A percentile compares a stretch with the other conserved stretches of the same genome.
Conservation (phyloP, 257 asterid species). For the Eucommia ulmoides region DNA sequence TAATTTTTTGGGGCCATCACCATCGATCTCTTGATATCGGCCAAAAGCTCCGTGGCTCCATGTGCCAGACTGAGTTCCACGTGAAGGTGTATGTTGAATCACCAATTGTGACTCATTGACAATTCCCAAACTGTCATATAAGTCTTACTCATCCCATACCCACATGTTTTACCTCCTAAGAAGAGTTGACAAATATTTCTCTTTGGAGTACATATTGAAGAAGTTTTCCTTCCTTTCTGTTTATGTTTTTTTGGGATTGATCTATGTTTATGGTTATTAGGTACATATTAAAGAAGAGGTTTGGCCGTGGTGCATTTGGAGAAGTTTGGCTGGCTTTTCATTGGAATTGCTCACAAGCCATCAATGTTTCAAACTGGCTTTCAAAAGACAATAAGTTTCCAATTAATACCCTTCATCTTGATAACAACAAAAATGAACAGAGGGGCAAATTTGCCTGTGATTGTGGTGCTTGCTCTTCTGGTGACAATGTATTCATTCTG, state of each 20-base stretch:
- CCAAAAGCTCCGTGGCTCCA: too few relatives aligned
- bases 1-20: too few relatives aligned
- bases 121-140: too few relatives aligned
- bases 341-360: constrained; percentile 76
- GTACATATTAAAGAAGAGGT: constrained; percentile 87
- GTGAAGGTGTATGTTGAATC: too few relatives aligned
- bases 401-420: constrained; percentile 16
- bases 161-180: too few relatives aligned
- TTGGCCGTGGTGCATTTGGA: constrained; percentile 93
- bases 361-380: constrained; percentile 24
- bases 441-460: constrained; percentile 21
- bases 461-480: constrained; percentile 29
- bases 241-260: not conserved
- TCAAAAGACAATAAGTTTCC: constrained; percentile 20
- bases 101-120: too few relatives aligned
- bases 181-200: too few relatives aligned
- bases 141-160: too few relatives aligned
- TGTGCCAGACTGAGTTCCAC: too few relatives aligned
- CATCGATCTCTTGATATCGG: too few relatives aligned
- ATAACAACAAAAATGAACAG: constrained; percentile 26
- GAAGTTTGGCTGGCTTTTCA: constrained; percentile 99
- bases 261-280: constrained; percentile 16
- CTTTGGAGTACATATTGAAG: too few relatives aligned
- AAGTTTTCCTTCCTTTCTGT: too few relatives aligned
- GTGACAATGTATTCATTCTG: constrained; percentile 63